phyloP scores from a whole-genome alignment of 805 yeast species.

The Sugiyamaella mastotermitis region DNA sequence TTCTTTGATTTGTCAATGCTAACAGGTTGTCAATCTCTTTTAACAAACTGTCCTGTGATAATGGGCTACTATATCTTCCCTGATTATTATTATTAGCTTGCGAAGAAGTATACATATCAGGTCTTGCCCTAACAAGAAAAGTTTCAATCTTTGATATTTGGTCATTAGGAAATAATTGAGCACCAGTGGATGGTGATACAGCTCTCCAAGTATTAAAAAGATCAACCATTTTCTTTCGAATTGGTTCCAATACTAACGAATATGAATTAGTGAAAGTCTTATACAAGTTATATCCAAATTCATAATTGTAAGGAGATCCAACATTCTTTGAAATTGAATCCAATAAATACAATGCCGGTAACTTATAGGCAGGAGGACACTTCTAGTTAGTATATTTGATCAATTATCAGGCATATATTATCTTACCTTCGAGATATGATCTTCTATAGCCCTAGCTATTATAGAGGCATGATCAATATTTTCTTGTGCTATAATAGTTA shows the following conservation, averaged over 20 bases:
- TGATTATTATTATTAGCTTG: not conserved
- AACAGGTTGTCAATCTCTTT: constrained; percentile 27
- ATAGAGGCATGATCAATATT: constrained; percentile 70
- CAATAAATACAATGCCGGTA: constrained; percentile 74
- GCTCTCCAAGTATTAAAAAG: constrained; percentile 85
- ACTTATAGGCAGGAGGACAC: constrained; percentile 77
- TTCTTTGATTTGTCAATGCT: constrained; percentile 20
- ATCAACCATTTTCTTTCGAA: constrained; percentile 65
- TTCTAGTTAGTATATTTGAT: constrained; percentile 6
- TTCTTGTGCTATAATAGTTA: constrained; percentile 84
- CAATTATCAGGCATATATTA: not conserved
- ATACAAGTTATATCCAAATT: constrained; percentile 66
- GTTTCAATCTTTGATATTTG: constrained; percentile 67
- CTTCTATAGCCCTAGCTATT: constrained; percentile 68
- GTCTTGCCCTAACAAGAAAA: constrained; percentile 40
- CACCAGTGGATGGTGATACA: constrained; percentile 51
- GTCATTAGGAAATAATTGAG: constrained; percentile 66
- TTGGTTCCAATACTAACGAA: constrained; percentile 68
- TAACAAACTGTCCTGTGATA: constrained; percentile 25
- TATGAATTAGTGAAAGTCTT: constrained; percentile 70
- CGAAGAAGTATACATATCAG: constrained; percentile 1
- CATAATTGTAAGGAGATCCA: constrained; percentile 81
- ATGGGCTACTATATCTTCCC: constrained; percentile 14
- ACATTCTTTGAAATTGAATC: constrained; percentile 90
- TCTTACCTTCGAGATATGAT: constrained; percentile 57